Evolutionary conservation across 2,329 filamentous ascomycete species (phyloP).

Genomic region (Diatrype stigma): DNA sequence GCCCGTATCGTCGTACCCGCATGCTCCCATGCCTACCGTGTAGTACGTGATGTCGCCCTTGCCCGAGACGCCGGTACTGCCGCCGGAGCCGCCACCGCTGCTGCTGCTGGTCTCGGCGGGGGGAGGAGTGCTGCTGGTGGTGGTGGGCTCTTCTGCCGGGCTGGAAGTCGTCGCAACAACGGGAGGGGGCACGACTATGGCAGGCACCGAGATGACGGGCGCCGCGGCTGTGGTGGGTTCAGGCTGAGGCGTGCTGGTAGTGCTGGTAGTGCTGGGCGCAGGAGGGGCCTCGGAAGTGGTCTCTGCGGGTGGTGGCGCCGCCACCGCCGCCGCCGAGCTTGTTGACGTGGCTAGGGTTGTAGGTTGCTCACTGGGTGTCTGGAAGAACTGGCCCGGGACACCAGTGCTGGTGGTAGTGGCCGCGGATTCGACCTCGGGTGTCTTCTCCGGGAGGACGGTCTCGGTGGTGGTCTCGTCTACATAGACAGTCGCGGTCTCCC

Average conservation of each 20-base stretch:
- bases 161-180: constrained; percentile 5
- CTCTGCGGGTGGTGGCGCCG: constrained; percentile 12
- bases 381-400: constrained; percentile 29
- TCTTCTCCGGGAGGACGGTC: constrained; percentile 33
- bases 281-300: background rate
- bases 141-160: constrained; percentile 5
- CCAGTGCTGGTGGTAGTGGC: background rate
- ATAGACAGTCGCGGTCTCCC: constrained; percentile 49
- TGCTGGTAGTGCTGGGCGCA: constrained; percentile 12
- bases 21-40: constrained; percentile 62
- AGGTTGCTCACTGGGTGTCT: constrained; percentile 21
- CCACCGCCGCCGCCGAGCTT: constrained; percentile 12
- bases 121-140: constrained; percentile 8
- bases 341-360: constrained; percentile 20
- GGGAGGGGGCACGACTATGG: constrained; percentile 12
- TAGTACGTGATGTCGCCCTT: constrained; percentile 73
- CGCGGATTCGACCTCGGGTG: constrained; percentile 15
- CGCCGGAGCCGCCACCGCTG: constrained; percentile 18
- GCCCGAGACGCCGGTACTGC: constrained; percentile 31
- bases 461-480: constrained; percentile 46
- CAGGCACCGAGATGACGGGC: constrained; percentile 8
- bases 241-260: constrained; percentile 1
- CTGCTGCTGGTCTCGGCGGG: constrained; percentile 15
- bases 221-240: constrained; percentile 8
- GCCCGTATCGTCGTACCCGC: constrained; percentile 60